Evolutionary conservation across 2,329 filamentous ascomycete species (phyloP).

Genomic region (Pseudogymnoascus pannorum): DNA sequence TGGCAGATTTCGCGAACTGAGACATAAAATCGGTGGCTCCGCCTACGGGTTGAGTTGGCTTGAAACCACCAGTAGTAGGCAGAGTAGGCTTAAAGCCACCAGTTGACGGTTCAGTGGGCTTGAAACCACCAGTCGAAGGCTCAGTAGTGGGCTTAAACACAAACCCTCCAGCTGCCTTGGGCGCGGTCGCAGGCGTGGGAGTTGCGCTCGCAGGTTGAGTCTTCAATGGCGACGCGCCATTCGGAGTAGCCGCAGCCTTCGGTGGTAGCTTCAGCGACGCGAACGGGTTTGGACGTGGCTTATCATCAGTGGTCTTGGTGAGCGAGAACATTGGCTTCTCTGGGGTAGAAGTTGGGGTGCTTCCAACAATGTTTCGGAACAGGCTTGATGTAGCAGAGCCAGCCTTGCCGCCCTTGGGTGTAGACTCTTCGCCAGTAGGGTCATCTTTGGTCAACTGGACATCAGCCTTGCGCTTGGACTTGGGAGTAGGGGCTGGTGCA

Average conservation of each 20-base stretch:
- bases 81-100: background rate
- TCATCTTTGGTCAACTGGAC: constrained; percentile 23
- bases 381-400: constrained; percentile 27
- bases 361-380: constrained; percentile 27
- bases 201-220: background rate
- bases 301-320: constrained; percentile 8
- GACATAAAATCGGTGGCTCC: constrained; percentile 19
- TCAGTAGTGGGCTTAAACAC: background rate
- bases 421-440: constrained; percentile 16
- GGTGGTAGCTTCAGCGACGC: constrained; percentile 18
- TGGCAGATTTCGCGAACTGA: constrained; percentile 21
- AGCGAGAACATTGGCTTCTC: constrained; percentile 19
- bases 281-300: constrained; percentile 25
- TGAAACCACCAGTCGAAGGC: background rate
- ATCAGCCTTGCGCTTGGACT: constrained; percentile 27
- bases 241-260: background rate
- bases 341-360: constrained; percentile 15
- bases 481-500: constrained; percentile 11
- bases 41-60: background rate
- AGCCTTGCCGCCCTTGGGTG: constrained; percentile 1
- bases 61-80: background rate
- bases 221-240: background rate
- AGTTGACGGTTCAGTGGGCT: background rate
- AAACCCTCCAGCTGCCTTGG: background rate
- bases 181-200: background rate